Conservation (phyloP, 768 basidiomycete species). For the Rhizopogon vesiculosus region DNA sequence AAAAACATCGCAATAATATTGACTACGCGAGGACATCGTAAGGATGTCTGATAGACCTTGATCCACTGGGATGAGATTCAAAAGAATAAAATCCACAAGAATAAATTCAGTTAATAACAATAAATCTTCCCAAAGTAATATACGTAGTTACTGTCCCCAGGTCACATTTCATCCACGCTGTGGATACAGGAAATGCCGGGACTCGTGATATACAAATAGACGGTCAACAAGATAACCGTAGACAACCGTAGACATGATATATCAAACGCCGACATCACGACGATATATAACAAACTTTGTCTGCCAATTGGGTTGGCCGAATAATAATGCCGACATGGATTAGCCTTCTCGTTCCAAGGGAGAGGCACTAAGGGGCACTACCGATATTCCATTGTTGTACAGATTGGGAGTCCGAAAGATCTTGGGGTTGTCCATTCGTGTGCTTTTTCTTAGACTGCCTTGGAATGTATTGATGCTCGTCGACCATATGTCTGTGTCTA, state of each 20-base stretch:
- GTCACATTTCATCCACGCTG: not conserved
- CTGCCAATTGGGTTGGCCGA: not conserved
- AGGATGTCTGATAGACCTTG: not conserved
- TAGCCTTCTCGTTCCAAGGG: not conserved
- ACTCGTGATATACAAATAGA: not conserved
- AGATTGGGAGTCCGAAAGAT: constrained; percentile 17
- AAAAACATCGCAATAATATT: no score
- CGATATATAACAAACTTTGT: not conserved
- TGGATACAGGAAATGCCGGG: not conserved
- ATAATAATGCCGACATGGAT: not conserved
- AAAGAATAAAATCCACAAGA: not conserved
- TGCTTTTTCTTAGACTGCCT: constrained; percentile 42
- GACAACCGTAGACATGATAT: not conserved
- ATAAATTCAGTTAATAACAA: not conserved
- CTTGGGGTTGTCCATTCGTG: constrained; percentile 28
- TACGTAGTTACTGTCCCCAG: not conserved
- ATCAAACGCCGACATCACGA: not conserved
- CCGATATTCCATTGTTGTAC: constrained; percentile 28
- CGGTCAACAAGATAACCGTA: not conserved
- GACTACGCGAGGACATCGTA: no score
- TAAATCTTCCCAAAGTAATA: not conserved
- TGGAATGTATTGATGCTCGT: constrained; percentile 47
- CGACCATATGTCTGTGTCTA: constrained; percentile 54
- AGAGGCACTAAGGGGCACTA: constrained; percentile 11
- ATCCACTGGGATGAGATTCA: not conserved